These are phyloP conservation scores for Galerina marginata DNA, from an alignment of 768 basidiomycete species.

Conservation along the genomic window DNA sequence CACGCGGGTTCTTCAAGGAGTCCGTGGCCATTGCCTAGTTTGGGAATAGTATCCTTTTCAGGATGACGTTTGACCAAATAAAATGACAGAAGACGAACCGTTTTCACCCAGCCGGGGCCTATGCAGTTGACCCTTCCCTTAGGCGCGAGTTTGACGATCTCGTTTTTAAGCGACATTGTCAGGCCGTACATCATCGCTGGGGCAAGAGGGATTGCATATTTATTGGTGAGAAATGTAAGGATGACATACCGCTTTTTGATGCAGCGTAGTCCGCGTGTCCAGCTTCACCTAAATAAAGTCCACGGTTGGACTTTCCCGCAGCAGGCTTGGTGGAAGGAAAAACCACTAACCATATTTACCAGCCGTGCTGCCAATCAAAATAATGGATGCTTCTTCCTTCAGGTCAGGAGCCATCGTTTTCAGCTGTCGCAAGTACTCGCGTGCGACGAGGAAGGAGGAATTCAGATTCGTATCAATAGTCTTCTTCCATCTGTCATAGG, in stretches of 20 bases:
- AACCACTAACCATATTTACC: slow-evolving; percentile 63
- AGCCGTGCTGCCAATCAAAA: slow-evolving; percentile 73
- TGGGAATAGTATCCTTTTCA: background rate
- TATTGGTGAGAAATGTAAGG: background rate
- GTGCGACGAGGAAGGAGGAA: slow-evolving; percentile 67
- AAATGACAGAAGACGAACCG: slow-evolving; percentile 33
- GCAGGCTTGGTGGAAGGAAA: background rate
- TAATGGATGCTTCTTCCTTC: slow-evolving; percentile 62
- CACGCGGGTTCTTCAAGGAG: slow-evolving; percentile 56
- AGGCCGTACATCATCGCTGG: slow-evolving; percentile 79
- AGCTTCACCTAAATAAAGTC: slow-evolving; percentile 48
- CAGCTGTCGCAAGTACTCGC: slow-evolving; percentile 61
- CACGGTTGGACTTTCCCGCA: background rate
- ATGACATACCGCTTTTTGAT: slow-evolving; percentile 64
- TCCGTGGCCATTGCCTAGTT: slow-evolving; percentile 58
- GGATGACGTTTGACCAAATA: too few relatives aligned
- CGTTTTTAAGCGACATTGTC: slow-evolving; percentile 73
- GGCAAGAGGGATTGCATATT: background rate
- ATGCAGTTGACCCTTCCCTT: slow-evolving; percentile 73
- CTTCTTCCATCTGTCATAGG: slow-evolving; percentile 64
- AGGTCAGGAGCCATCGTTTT: slow-evolving; percentile 39
- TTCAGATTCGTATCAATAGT: slow-evolving; percentile 71
- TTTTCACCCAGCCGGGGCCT: slow-evolving; percentile 72
- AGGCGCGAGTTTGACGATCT: slow-evolving; percentile 79
- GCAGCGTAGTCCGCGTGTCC: slow-evolving; percentile 71